These are phyloP conservation scores for Cyclocybe cylindracea DNA, from an alignment of 768 basidiomycete genomes.

Conservation along the genomic window DNA sequence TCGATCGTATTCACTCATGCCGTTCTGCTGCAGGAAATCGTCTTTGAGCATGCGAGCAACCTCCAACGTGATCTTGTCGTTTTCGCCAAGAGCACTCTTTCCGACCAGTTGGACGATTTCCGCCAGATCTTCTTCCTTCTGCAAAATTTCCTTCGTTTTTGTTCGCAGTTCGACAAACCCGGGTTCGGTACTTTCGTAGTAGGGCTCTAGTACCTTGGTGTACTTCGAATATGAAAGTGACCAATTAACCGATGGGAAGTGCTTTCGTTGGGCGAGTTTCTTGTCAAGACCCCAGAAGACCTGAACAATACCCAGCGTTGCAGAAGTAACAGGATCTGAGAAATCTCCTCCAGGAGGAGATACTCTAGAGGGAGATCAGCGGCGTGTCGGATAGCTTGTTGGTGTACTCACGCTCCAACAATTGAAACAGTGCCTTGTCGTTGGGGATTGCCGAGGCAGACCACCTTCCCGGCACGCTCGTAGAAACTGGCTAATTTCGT, in stretches of 20 bases:
- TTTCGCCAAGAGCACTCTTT: constrained; percentile 95
- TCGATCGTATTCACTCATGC: constrained; percentile 96
- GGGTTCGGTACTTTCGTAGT: constrained; percentile 88
- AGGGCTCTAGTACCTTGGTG: constrained; percentile 87
- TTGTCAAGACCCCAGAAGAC: constrained; percentile 99
- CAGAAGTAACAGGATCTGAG: constrained; percentile 97
- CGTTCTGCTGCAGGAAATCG: constrained; percentile 97
- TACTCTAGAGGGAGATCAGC: constrained; percentile 58
- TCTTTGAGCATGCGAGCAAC: constrained; percentile 98
- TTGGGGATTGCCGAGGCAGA: constrained; percentile 84
- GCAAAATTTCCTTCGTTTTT: constrained; percentile 93
- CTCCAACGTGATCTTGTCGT: constrained; percentile 97
- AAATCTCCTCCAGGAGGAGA: constrained; percentile 99
- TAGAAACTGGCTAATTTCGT: constrained; percentile 98
- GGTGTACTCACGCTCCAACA: constrained; percentile 87
- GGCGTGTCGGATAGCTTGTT: neutral
- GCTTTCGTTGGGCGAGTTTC: constrained; percentile 97
- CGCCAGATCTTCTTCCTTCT: constrained; percentile 97
- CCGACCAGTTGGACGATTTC: constrained; percentile 99
- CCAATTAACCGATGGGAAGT: constrained; percentile 99
- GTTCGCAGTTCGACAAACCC: constrained; percentile 95
- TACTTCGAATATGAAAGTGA: constrained; percentile 99
- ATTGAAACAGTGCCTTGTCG: constrained; percentile 95
- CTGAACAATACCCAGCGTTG: constrained; percentile 97
- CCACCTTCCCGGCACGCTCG: constrained; percentile 96